Percentiles rank a stretch among this genome's conserved stretches.
Evolutionary conservation across 1,284 basidiomycete genomes (phyloP).

Genomic region (Boletus semigastroideus): DNA sequence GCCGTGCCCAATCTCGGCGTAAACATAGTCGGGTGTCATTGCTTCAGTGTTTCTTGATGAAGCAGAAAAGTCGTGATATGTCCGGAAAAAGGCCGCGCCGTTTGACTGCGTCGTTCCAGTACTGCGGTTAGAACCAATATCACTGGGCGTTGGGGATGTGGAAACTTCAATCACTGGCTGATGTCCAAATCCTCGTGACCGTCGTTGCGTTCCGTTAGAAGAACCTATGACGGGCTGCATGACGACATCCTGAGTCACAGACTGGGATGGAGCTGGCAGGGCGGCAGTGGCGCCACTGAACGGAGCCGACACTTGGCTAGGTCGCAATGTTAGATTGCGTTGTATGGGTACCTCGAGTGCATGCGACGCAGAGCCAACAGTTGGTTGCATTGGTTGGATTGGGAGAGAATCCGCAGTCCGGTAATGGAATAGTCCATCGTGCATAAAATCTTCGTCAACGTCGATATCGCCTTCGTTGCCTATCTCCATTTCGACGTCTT

Average conservation of each 20-base stretch:
- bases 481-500: constrained; percentile 51
- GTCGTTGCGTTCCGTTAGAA: constrained; percentile 28
- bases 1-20: constrained; percentile 75
- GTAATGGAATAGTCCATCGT: constrained; percentile 31
- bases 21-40: constrained; percentile 70
- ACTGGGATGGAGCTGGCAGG: constrained; percentile 4
- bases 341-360: constrained; percentile 34
- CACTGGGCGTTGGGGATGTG: constrained; percentile 57
- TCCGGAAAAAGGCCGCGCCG: constrained; percentile 59
- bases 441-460: constrained; percentile 39
- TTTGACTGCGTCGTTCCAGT: constrained; percentile 53
- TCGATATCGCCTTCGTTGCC: constrained; percentile 46
- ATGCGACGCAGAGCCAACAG: constrained; percentile 19
- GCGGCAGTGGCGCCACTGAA: constrained; percentile 6
- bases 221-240: constrained; percentile 17
- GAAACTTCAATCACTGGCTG: constrained; percentile 63
- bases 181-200: constrained; percentile 48
- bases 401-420: constrained; percentile 11
- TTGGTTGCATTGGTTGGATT: constrained; percentile 31
- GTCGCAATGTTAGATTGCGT: constrained; percentile 28
- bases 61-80: constrained; percentile 48
- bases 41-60: constrained; percentile 51
- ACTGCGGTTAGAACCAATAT: constrained; percentile 55
- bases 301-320: constrained; percentile 16
- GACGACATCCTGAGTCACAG: constrained; percentile 14